Evolutionary conservation across 441 rosid genomes (phyloP).

Genomic region (Bruguiera hainesii): DNA sequence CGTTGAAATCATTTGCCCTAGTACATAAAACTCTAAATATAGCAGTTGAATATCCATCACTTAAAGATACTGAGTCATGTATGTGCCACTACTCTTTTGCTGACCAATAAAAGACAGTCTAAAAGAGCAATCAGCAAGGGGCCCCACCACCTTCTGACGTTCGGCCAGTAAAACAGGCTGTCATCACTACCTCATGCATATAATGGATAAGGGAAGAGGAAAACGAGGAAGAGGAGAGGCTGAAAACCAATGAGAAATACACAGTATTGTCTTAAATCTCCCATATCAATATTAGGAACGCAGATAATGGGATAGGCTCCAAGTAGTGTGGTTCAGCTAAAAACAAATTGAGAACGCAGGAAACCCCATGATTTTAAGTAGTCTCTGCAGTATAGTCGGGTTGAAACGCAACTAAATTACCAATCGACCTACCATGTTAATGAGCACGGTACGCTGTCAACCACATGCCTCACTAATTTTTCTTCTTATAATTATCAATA

Average conservation of each 20-base stretch:
- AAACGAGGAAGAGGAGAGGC: neutral
- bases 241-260: neutral
- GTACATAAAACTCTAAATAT: slow-evolving; percentile 16
- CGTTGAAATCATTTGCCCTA: slow-evolving; percentile 21
- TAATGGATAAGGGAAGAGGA: neutral
- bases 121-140: neutral
- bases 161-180: neutral
- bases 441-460: neutral
- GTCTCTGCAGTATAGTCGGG: neutral
- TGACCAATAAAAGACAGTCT: slow-evolving; percentile 2
- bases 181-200: neutral
- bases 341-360: neutral
- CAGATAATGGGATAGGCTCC: neutral
- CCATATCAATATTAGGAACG: neutral
- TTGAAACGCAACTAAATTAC: neutral
- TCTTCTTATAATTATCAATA: neutral
- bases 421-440: neutral
- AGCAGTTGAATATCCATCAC: slow-evolving; percentile 3
- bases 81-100: neutral
- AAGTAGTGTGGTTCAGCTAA: neutral
- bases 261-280: neutral
- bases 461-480: neutral
- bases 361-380: neutral
- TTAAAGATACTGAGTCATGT: slow-evolving; percentile 11
- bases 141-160: neutral